Base-by-base conservation (phyloP, 192 early-diverging fungal genomes). In the Coemansia sp. region DNA sequence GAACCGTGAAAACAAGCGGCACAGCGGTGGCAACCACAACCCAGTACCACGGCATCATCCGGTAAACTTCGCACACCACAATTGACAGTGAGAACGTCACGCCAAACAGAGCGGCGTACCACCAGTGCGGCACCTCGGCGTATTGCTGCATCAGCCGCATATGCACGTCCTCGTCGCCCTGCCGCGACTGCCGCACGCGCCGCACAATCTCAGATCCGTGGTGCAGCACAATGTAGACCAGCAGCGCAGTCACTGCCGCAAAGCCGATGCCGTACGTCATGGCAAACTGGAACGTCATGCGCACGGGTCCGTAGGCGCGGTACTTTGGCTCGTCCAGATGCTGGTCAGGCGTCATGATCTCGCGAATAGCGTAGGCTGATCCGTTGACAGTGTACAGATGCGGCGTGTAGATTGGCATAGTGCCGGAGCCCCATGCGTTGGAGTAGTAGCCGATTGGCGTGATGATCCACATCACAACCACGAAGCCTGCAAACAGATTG, bases 101-200 rank as follows among this genome's bases (percentile, higher is more conserved):
- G 2, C 62, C 71, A 72, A 79, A 84, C 62, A 80, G 57, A 43
- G 61, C 48, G 43, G 71, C 47, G 58, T 94, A 95, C 92, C 91
- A 92, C 87, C 88, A 92, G 42, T 85, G 76, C 37, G 94, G 94
- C 48, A 92, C 90, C 61, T 91, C 89, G 8, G 84, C 74, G 69
- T 95, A 94, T 8, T 56, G 43, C 19, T 86, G 84, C 92, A 94
- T 94, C 61, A 93, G 69, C 61, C 82, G 84, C 26, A 85, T 79
- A 53, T 92, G 92, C 40, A 93, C 85, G 76, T 94, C 92, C 50
- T 89, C 86, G 18, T 86, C 75, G 44, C 79, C 80, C 43, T 85
- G 70, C 64, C 87, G 88, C 56, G 88, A 85, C 75, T 83, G 84
- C 41, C 85, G 84, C 53, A 92, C 57, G 18, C 89, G 88, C 47